These are phyloP conservation scores for Zymoseptoria tritici DNA, from an alignment of 2,329 filamentous ascomycete genomes.

Conservation along the genomic window DNA sequence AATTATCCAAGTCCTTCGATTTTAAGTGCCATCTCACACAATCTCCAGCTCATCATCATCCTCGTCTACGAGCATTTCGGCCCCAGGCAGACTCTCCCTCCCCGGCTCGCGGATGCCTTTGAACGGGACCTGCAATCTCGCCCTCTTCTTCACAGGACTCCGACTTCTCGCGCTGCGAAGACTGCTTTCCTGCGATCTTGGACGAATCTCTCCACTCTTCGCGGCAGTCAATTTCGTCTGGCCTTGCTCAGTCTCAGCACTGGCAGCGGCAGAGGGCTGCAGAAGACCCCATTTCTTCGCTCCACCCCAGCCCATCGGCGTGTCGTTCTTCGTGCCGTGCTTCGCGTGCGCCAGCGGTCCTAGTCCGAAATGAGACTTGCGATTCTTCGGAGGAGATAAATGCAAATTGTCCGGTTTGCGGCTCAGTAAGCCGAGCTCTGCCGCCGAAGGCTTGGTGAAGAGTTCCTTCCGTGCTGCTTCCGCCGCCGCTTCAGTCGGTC, in stretches of 20 bases:
- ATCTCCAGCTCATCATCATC: slow-evolving; percentile 44
- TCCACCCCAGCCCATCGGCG: slow-evolving; percentile 44
- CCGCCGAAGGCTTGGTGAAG: slow-evolving; percentile 22
- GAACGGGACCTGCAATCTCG: slow-evolving; percentile 40
- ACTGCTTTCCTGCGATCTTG: slow-evolving; percentile 16
- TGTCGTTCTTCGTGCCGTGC: slow-evolving; percentile 24
- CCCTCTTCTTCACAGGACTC: slow-evolving; percentile 40
- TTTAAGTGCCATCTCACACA: slow-evolving; percentile 25
- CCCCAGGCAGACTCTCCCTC: slow-evolving; percentile 36
- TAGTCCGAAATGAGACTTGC: slow-evolving; percentile 28
- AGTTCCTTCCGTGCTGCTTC: slow-evolving; percentile 9
- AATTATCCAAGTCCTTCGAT: background rate
- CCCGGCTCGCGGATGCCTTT: slow-evolving; percentile 45
- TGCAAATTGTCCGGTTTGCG: slow-evolving; percentile 37
- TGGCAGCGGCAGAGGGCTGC: slow-evolving; percentile 21
- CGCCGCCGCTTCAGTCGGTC: slow-evolving; percentile 4
- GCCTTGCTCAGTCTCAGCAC: slow-evolving; percentile 21
- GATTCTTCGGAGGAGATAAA: slow-evolving; percentile 38
- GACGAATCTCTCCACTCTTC: slow-evolving; percentile 2
- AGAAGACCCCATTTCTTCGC: slow-evolving; percentile 36
- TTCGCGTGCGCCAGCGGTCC: slow-evolving; percentile 19
- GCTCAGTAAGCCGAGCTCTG: slow-evolving; percentile 37
- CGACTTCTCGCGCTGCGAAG: slow-evolving; percentile 24
- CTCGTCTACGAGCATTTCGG: slow-evolving; percentile 32
- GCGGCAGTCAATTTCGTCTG: slow-evolving; percentile 23